Base-by-base conservation (phyloP, 176 grass and related monocot genomes). In the Thalia dealbata region DNA sequence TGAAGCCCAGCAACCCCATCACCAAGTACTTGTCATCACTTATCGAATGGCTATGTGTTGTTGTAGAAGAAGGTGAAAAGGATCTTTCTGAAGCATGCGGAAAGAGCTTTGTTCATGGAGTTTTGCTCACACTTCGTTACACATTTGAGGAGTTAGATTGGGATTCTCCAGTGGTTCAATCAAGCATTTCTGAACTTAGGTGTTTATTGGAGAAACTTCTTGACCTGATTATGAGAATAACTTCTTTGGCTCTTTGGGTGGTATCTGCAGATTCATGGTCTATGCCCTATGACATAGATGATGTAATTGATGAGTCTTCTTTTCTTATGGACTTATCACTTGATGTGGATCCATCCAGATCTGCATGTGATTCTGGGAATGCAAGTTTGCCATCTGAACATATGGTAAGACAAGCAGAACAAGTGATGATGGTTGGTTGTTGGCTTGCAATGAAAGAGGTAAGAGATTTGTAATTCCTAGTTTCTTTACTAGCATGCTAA, bases 391-490 rank as follows among this genome's bases (percentile, higher is more conserved):
- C 81, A 82, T 75, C 79, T 64, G 82, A 25, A 24, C 78, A 77
- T 80, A 88, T 82, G 80, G 72, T 52, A 32, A 97, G 83, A 84
- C 85, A 81, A 22, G 76, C 85, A 0, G 87, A 97, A 60, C 87
- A 92, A 78, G 76, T 90, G 88, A 85, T 97, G 79, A 97, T 97
- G 95, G 87, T 97, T 77, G 89, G 95, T 70, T 97, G 89, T 29
- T 92, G 95, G 95, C 90, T 97, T 82, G 95, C 89, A 71, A 92
- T 97, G 93, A 97, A 97, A 77, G 93, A 97, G 93, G 93, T 92
- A 86, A 60, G 78, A 51, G 42, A 75, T 71, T 63, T 25, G 60
- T 68, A 67, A 32, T 26, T 70, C 62, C 6, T 25, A 59, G 64
- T 28, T 79, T 44, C 42, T 68, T 83, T 35, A 43, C 6, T 19